Base-by-base conservation (phyloP, 1,284 basidiomycete species). In the Ganoderma lucidum region DNA sequence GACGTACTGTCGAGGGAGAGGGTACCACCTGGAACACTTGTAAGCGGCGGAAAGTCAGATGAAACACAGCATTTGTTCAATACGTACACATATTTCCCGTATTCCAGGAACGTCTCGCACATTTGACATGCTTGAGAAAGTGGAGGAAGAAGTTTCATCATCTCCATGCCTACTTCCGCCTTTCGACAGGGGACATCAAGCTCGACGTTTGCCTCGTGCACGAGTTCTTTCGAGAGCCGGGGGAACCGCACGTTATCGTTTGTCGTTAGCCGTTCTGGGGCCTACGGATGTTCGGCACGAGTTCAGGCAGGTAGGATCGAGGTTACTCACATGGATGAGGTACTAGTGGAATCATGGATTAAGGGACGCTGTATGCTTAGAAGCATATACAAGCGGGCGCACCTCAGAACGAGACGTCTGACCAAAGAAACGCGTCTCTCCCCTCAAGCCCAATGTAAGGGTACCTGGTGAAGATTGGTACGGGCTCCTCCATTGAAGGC, bases 341-440 rank as follows among this genome's bases (percentile, higher is more conserved):
- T 85, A 88, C 88, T 89, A 32, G 14, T 23, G 48, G 44, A 23
- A 17, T n/a, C 14, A n/a, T 12, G 14, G 19, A 37, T 23, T 23
- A 3, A 28, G 53, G 45, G 23, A 17, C 51, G 4, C 30, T 1
- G 3, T 32, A 55, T 17, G 6, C 23, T 23, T 23, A 32, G 53
- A 35, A 5, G 53, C 15, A 37, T n/a, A 70, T 41, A 70, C 35
- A 44, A 2, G 15, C 3, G 73, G 12, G 74, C 82, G 65, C 74
- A 90, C 90, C 83, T 92, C 90, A 45, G 88, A 84, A 30, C 89
- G 84, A 1, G 90, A 88, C 2, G 89, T 91, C 67, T 86, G 84
- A 19, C 90, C 89, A 70, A 88, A 83, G 75, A 89, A 91, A 55
- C 78, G 83, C 1, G 86, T 82, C 75, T 88, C 87, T 0, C 88